phyloP scores from a whole-genome alignment of 164 flowering plant species.

The Saururus chinensis region DNA sequence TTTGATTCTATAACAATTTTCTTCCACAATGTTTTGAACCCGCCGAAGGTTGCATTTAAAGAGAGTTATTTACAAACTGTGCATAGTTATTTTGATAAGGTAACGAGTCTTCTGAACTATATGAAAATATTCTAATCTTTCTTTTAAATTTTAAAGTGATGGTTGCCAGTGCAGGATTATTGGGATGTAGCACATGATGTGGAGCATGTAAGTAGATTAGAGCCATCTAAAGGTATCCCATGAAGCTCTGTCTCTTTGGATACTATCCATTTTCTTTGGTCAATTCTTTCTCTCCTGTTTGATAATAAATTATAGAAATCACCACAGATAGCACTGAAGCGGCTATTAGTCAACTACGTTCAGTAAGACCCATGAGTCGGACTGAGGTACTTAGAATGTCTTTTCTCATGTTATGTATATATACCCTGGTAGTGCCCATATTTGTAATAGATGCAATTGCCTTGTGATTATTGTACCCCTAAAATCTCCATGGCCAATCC shows the following conservation, averaged over 20 bases:
- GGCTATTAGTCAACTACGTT: slow-evolving; percentile 55
- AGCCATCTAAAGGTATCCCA: slow-evolving; percentile 36
- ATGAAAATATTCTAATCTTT: not conserved
- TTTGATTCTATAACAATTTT: slow-evolving; percentile 88
- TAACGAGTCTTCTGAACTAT: slow-evolving; percentile 15
- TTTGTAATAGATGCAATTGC: too few species aligned
- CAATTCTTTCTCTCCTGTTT: slow-evolving; percentile 1
- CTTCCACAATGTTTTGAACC: slow-evolving; percentile 84
- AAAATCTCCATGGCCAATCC: too few species aligned
- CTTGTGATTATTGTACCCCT: not conserved
- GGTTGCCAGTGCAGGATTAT: slow-evolving; percentile 29
- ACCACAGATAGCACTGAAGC: slow-evolving; percentile 47
- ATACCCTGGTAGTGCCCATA: not conserved
- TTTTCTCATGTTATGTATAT: not conserved
- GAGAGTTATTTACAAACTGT: slow-evolving; percentile 27
- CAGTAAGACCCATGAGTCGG: slow-evolving; percentile 74
- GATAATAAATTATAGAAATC: slow-evolving; percentile 23
- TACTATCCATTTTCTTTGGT: not conserved
- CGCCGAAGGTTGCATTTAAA: slow-evolving; percentile 67
- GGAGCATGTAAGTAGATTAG: slow-evolving; percentile 19
- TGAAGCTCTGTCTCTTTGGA: not conserved
- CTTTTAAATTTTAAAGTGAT: not conserved
- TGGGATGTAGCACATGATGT: slow-evolving; percentile 41
- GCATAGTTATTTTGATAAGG: slow-evolving; percentile 56
- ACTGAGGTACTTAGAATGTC: slow-evolving; percentile 49